These are phyloP conservation scores for Rhodotorula sp. DNA, from an alignment of 1,284 basidiomycete species.

Conservation along the genomic window DNA sequence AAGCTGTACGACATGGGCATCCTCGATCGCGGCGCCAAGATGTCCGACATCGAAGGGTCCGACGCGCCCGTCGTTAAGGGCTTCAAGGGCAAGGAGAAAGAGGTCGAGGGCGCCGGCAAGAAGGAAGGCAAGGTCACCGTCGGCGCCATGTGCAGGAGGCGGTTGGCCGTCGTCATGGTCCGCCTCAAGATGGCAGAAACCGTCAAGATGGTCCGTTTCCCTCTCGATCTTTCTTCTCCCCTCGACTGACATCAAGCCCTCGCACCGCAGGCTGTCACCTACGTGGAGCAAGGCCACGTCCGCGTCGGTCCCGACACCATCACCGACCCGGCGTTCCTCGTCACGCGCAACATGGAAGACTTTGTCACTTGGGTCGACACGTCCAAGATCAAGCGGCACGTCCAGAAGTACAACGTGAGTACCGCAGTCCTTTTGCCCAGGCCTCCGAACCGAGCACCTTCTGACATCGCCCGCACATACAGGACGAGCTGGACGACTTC, in stretches of 20 bases:
- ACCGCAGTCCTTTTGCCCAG: background rate
- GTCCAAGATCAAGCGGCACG: slow-evolving; percentile 90
- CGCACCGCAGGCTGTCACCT: slow-evolving; percentile 74
- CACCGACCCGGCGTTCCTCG: slow-evolving; percentile 93
- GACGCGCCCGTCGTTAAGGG: slow-evolving; percentile 42
- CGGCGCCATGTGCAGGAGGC: slow-evolving; percentile 84
- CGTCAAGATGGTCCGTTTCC: slow-evolving; percentile 75
- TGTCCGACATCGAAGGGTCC: slow-evolving; percentile 73
- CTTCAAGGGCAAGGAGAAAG: slow-evolving; percentile 61
- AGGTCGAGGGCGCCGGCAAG: slow-evolving; percentile 35
- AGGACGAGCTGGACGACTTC: slow-evolving; percentile 42
- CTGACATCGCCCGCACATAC: background rate
- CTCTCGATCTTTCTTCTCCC: background rate
- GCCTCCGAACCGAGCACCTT: too few species aligned
- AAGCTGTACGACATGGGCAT: slow-evolving; percentile 98
- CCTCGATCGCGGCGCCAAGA: slow-evolving; percentile 73
- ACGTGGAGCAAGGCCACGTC: slow-evolving; percentile 97
- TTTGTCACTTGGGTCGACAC: slow-evolving; percentile 99
- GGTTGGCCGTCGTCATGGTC: slow-evolving; percentile 90
- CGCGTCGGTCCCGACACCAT: slow-evolving; percentile 94
- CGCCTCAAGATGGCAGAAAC: slow-evolving; percentile 93
- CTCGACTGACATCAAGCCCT: slow-evolving; percentile 1
- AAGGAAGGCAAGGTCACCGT: slow-evolving; percentile 65
- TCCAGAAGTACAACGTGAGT: slow-evolving; percentile 86
- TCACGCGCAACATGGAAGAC: slow-evolving; percentile 97